phyloP scores from a whole-genome alignment of 495 filamentous ascomycete species.

The Penicillium cinerascens region DNA sequence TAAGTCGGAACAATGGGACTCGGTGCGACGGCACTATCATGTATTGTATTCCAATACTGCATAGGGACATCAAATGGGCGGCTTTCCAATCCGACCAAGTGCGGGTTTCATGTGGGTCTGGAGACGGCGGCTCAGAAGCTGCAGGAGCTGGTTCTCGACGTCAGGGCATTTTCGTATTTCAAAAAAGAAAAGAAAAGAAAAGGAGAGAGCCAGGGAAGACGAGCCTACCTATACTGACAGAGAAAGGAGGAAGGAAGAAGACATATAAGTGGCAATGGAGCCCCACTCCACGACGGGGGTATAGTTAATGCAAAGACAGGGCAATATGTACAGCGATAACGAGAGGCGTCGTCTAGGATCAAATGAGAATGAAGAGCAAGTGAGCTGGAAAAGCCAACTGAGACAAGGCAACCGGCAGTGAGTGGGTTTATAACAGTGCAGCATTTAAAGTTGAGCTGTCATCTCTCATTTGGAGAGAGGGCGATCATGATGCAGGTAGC shows the following conservation, averaged over 20 bases:
- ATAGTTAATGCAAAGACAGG: slow-evolving; percentile 20
- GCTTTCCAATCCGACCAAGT: slow-evolving; percentile 17
- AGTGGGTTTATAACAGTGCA: slow-evolving; percentile 5
- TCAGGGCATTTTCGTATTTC: not conserved
- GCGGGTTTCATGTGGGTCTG: slow-evolving; percentile 13
- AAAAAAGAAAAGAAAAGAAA: not conserved
- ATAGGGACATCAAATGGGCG: slow-evolving; percentile 29
- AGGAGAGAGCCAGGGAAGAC: not conserved
- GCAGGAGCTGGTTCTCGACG: not conserved
- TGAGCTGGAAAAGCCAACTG: slow-evolving; percentile 4
- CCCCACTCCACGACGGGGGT: slow-evolving; percentile 9
- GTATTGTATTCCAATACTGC: slow-evolving; percentile 29
- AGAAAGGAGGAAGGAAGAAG: not conserved
- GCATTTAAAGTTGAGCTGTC: slow-evolving; percentile 21
- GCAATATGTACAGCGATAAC: slow-evolving; percentile 20
- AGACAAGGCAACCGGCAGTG: slow-evolving; percentile 18
- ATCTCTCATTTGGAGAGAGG: slow-evolving; percentile 7
- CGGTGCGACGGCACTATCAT: slow-evolving; percentile 36
- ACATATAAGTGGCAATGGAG: slow-evolving; percentile 7
- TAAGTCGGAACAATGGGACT: slow-evolving; percentile 41
- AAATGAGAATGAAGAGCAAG: slow-evolving; percentile 2
- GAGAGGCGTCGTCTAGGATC: slow-evolving; percentile 2
- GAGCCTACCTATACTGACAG: slow-evolving; percentile 14
- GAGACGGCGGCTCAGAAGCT: not conserved
- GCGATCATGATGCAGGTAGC: slow-evolving; percentile 20